Evolutionary conservation across 805 yeast species (phyloP).

Genomic region (Wickerhamiella kurtzmanii): DNA sequence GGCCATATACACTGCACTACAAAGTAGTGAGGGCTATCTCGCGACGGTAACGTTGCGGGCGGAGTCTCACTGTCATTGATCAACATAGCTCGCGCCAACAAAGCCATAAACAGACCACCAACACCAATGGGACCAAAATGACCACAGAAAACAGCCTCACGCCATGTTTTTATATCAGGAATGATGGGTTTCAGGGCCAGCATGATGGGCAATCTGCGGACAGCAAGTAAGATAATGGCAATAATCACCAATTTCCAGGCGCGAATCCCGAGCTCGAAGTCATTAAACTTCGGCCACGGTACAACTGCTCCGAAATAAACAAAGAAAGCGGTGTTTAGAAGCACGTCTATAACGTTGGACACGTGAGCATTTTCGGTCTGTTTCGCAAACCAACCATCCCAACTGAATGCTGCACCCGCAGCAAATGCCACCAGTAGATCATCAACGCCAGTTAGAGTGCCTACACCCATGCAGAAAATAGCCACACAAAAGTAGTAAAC

Average conservation of each 20-base stretch:
- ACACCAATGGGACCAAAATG: constrained; percentile 96
- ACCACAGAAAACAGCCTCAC: constrained; percentile 88
- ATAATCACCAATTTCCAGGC: constrained; percentile 71
- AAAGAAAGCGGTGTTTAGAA: constrained; percentile 73
- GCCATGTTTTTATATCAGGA: constrained; percentile 82
- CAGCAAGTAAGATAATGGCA: constrained; percentile 57
- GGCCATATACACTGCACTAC: constrained; percentile 67
- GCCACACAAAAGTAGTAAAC: constrained; percentile 75
- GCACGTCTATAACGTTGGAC: constrained; percentile 76
- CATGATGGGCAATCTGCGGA: constrained; percentile 76
- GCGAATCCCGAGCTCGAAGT: constrained; percentile 42
- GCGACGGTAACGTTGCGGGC: constrained; percentile 33
- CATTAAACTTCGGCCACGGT: constrained; percentile 75
- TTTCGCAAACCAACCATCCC: constrained; percentile 83
- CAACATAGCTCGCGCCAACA: constrained; percentile 59
- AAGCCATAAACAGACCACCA: constrained; percentile 77
- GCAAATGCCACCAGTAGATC: constrained; percentile 80
- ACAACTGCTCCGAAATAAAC: constrained; percentile 82
- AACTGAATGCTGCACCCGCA: constrained; percentile 85
- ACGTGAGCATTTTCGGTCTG: constrained; percentile 77
- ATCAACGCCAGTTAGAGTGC: constrained; percentile 77
- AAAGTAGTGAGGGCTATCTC: constrained; percentile 40
- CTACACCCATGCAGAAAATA: constrained; percentile 76
- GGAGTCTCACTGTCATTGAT: constrained; percentile 53
- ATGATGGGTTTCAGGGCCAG: constrained; percentile 59